These are phyloP conservation scores for Bacidia gigantensis DNA, from an alignment of 495 filamentous ascomycete species.

Conservation along the genomic window DNA sequence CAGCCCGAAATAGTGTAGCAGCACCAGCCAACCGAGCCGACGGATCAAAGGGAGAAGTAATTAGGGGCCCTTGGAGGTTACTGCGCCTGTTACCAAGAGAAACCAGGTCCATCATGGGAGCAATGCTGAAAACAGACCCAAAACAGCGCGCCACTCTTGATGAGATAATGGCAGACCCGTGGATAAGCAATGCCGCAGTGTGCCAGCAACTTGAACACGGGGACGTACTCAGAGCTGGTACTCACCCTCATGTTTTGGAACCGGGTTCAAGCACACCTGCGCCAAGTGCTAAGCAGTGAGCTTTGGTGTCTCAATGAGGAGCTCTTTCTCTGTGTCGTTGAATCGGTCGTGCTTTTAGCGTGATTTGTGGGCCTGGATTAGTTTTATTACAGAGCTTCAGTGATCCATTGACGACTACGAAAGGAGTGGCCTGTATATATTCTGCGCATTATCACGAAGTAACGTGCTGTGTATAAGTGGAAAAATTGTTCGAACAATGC, in stretches of 20 bases:
- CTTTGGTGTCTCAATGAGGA: neutral
- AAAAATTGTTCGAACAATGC: too few relatives aligned
- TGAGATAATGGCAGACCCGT: conserved; percentile 79
- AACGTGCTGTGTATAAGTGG: too few relatives aligned
- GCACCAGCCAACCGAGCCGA: conserved; percentile 24
- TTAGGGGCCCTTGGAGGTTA: conserved; percentile 87
- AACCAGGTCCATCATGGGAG: conserved; percentile 73
- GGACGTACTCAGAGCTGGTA: conserved; percentile 35
- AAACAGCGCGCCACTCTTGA: conserved; percentile 68
- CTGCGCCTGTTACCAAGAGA: conserved; percentile 85
- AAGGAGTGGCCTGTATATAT: too few relatives aligned
- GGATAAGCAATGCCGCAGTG: conserved; percentile 58
- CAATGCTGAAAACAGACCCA: conserved; percentile 86
- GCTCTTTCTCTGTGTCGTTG: neutral
- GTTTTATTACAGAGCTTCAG: too few relatives aligned
- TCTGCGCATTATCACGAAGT: too few relatives aligned
- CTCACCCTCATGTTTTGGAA: conserved; percentile 50
- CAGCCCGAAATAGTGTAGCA: conserved; percentile 39
- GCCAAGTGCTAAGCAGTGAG: conserved; percentile 27
- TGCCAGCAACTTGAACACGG: conserved; percentile 50
- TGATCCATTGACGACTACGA: too few relatives aligned
- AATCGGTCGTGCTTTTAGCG: neutral
- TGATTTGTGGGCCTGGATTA: neutral
- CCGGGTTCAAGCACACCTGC: conserved; percentile 36
- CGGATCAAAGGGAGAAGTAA: conserved; percentile 48